phyloP scores from a whole-genome alignment of 2,329 filamentous ascomycete genomes.

The Cryphonectria japonica region DNA sequence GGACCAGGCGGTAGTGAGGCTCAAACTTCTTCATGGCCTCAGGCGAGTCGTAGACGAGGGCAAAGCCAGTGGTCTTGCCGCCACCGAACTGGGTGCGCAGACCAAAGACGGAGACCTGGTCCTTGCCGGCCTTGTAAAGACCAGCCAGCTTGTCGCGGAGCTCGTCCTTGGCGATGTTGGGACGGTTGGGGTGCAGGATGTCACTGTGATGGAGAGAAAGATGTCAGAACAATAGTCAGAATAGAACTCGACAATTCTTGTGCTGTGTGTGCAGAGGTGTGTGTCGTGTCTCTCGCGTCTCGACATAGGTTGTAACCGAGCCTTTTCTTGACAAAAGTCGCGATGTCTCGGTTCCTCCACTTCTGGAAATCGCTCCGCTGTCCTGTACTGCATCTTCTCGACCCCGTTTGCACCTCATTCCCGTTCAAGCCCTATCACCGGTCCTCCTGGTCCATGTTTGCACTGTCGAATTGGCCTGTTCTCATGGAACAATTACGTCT shows the following conservation, averaged over 20 bases:
- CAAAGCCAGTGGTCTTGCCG: slow-evolving; percentile 99
- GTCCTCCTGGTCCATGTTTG: neutral
- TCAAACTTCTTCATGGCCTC: slow-evolving; percentile 99
- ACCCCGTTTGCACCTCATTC: neutral
- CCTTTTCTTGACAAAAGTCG: too few species aligned
- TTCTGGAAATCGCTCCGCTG: neutral
- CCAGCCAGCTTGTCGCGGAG: slow-evolving; percentile 92
- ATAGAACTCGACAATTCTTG: neutral
- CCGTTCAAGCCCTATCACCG: neutral
- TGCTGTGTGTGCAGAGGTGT: neutral
- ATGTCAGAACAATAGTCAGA: slow-evolving; percentile 4
- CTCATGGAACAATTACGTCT: neutral
- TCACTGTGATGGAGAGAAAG: slow-evolving; percentile 64
- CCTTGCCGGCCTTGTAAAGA: slow-evolving; percentile 98
- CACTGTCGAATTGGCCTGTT: neutral
- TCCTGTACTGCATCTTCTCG: neutral
- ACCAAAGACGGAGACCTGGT: slow-evolving; percentile 97
- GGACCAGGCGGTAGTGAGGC: slow-evolving; percentile 95
- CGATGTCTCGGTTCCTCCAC: neutral
- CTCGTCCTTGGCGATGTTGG: slow-evolving; percentile 99
- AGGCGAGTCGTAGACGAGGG: slow-evolving; percentile 95
- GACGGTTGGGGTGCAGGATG: slow-evolving; percentile 97
- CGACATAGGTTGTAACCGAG: neutral
- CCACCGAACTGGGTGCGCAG: slow-evolving; percentile 99
- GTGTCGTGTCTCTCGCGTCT: neutral